Percentiles rank a stretch among this genome's conserved stretches.
phyloP scores from a whole-genome alignment of 2,329 filamentous ascomycete genomes.

The Cylindrodendrum hubeiense region DNA sequence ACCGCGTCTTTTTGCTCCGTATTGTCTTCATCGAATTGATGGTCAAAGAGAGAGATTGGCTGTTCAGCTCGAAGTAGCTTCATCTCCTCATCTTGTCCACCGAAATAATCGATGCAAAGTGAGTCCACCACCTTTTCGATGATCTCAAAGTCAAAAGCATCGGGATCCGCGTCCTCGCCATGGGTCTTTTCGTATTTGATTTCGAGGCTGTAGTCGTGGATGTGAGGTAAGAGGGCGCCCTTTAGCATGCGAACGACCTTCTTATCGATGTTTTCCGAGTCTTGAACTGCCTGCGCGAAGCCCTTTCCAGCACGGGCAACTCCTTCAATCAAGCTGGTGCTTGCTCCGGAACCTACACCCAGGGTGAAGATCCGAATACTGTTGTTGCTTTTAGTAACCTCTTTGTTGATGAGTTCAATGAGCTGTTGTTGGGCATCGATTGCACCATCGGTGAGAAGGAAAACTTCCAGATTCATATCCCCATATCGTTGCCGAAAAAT shows the following conservation, averaged over 20 bases:
- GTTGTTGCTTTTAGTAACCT: slow-evolving; percentile 53
- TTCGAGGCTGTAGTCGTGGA: slow-evolving; percentile 73
- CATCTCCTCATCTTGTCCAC: neutral
- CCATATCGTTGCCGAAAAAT: slow-evolving; percentile 56
- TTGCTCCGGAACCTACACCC: slow-evolving; percentile 64
- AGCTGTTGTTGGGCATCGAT: slow-evolving; percentile 60
- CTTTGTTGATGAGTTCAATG: slow-evolving; percentile 58
- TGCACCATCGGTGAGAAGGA: slow-evolving; percentile 69
- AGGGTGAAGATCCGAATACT: slow-evolving; percentile 65
- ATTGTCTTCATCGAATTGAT: slow-evolving; percentile 58
- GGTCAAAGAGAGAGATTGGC: slow-evolving; percentile 72
- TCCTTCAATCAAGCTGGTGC: slow-evolving; percentile 66
- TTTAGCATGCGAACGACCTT: slow-evolving; percentile 82
- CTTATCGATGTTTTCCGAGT: slow-evolving; percentile 74
- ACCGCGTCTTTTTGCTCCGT: slow-evolving; percentile 37
- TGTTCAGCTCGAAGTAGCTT: slow-evolving; percentile 47
- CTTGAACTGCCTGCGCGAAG: slow-evolving; percentile 71
- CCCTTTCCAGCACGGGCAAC: slow-evolving; percentile 66
- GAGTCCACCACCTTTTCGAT: slow-evolving; percentile 67
- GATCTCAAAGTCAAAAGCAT: slow-evolving; percentile 69
- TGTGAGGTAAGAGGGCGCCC: slow-evolving; percentile 74
- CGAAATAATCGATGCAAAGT: slow-evolving; percentile 49
- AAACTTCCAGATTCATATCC: slow-evolving; percentile 64
- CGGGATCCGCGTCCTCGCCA: slow-evolving; percentile 42
- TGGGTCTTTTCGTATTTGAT: slow-evolving; percentile 63